Base-by-base conservation (phyloP, 2,329 filamentous ascomycete genomes). In the Alternaria brassicae region DNA sequence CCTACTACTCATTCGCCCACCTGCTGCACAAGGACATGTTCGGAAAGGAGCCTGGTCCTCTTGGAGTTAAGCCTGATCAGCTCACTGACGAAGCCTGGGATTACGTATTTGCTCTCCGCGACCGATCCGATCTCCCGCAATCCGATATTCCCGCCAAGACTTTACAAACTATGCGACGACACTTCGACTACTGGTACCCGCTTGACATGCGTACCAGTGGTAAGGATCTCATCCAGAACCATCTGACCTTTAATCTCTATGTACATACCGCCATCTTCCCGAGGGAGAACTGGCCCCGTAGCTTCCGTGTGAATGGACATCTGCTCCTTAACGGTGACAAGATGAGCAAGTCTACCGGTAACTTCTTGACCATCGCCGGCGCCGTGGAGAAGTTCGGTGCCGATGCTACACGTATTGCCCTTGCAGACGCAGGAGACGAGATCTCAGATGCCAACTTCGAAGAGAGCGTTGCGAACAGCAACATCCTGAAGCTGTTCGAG, bases 361-460 rank as follows among this genome's bases (percentile, higher is more conserved):
- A 98, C 82, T 99, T 99, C 83, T 85, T 99, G 77, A 98, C 95
- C 10, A 84, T 98, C 52, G 86, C 89, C 53, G 91, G 97, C 63
- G 86, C 93, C 28, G 90, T 94, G 13, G 86, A 89, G 70, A 99
- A 99, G 79, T 99, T 95, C 71, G 95, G 95, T 72, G 94, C 95
- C 8, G 95, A 98, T 77, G 95, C 95, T 12, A 90, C 91, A 41
- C 88, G 94, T 75, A 91, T 98, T 71, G 93, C 93, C 3, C 88
- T 99, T 63, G 94, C 94, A 17, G 95, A 99, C 78, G 93, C 93
- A 12, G 95, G 95, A 70, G 95, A 99, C 73, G 92, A 91, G 65
- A 93, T 97, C 62, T 90, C 92, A 64, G 95, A 99, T 78, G 93
- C 94, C 71, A 99, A 99, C 83, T 96, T 99, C 67, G 95, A 97